These are phyloP conservation scores for Musa beccarii DNA, from an alignment of 176 grass and related monocot genomes.

Conservation along the genomic window DNA sequence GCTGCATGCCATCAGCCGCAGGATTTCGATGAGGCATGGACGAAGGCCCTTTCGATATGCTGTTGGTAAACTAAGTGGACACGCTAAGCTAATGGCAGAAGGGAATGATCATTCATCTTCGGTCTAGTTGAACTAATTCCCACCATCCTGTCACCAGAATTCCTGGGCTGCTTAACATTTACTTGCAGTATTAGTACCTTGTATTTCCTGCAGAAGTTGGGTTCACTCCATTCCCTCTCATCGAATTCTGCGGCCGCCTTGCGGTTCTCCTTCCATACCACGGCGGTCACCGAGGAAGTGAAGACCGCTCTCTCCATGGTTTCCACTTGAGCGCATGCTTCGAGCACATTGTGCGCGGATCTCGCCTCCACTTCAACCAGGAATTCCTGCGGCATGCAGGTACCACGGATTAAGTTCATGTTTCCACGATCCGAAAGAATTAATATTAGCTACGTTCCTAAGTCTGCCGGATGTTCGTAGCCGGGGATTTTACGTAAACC, in stretches of 20 bases:
- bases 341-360: slow-evolving; percentile 83
- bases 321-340: slow-evolving; percentile 76
- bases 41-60: too few species aligned
- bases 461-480: too few species aligned
- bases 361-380: slow-evolving; percentile 63
- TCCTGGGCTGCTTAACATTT: too few species aligned
- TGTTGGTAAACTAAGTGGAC: too few species aligned
- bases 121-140: too few species aligned
- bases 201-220: slow-evolving; percentile 52
- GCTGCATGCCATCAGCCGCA: slow-evolving; percentile 14
- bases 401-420: not conserved
- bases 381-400: slow-evolving; percentile 32
- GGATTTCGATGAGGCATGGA: too few species aligned
- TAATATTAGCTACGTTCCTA: too few species aligned
- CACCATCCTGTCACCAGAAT: too few species aligned
- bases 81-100: too few species aligned
- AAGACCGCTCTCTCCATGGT: slow-evolving; percentile 73
- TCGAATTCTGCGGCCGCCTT: slow-evolving; percentile 17
- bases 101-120: not conserved
- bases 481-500: too few species aligned
- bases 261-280: slow-evolving; percentile 48
- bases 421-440: too few species aligned
- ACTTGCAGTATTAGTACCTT: slow-evolving; percentile 37
- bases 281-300: slow-evolving; percentile 84
- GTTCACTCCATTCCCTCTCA: slow-evolving; percentile 88